Conservation (phyloP, 805 yeast genomes). For the Naumovozyma baii region DNA sequence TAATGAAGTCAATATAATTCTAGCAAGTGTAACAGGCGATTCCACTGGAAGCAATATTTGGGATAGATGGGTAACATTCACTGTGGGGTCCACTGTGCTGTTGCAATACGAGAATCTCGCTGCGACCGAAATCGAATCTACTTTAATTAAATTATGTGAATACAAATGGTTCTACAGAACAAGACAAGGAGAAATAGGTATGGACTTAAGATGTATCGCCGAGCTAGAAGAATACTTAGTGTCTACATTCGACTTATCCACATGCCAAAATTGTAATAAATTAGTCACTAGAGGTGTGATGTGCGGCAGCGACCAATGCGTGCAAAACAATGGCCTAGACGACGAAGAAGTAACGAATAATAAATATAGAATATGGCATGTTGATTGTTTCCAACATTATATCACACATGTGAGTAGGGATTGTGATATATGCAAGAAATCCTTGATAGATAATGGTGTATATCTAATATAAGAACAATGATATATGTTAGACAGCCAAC, state of each 20-base stretch:
- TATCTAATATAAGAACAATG: too few relatives aligned
- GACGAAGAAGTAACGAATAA: background rate
- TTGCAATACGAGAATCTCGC: constrained; percentile 12
- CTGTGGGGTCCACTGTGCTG: constrained; percentile 16
- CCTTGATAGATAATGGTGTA: constrained; percentile 14
- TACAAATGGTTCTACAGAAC: constrained; percentile 24
- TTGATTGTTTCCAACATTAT: constrained; percentile 26
- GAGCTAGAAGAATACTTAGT: constrained; percentile 23
- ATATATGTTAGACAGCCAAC: too few relatives aligned
- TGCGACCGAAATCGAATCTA: constrained; percentile 14
- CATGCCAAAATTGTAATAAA: constrained; percentile 17
- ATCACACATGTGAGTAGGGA: constrained; percentile 18
- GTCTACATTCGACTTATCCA: constrained; percentile 10
- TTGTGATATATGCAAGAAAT: constrained; percentile 13
- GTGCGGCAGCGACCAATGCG: constrained; percentile 10
- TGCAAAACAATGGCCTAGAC: constrained; percentile 1
- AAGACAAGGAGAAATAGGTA: constrained; percentile 16
- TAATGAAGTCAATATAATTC: constrained; percentile 12
- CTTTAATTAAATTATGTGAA: constrained; percentile 14
- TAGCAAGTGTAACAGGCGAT: constrained; percentile 5
- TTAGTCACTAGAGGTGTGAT: constrained; percentile 20
- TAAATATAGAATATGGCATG: constrained; percentile 19
- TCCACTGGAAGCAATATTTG: constrained; percentile 5
- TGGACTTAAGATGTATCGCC: constrained; percentile 18
- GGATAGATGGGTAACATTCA: constrained; percentile 10